Base-by-base conservation (phyloP, 2,329 filamentous ascomycete species). In the Eutypella sp. region DNA sequence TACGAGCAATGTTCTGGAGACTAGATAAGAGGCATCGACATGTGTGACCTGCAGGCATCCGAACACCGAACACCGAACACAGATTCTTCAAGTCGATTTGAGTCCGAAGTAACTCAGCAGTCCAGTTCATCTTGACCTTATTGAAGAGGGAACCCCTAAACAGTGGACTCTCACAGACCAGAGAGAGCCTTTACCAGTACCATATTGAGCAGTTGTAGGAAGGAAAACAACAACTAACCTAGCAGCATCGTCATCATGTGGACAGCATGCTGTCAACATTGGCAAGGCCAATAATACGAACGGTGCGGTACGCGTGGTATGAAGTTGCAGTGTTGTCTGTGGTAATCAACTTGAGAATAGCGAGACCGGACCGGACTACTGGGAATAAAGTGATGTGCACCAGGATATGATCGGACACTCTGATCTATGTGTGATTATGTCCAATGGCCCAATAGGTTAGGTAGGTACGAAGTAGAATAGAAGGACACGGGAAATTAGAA, bases 1-100 rank as follows among this genome's bases (percentile, higher is more conserved):
- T 13, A 34, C 31, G 31, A 47, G 41, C 47, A 46, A 53, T 59
- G 55, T 60, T 54, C 54, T 31, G 42, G 37, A 24, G 20, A 34
- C 39, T 29, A 16, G 44, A 29, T 7, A 22, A 40, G 50, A 45
- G 47, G 36, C 47, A 44, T 46, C 25, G 46, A 43, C 48, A 27
- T 41, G 47, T 25, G 13, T 40, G 42, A 50, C 48, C 40, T 47
- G 48, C 31, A 24, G 36, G 16, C 38, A 45, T 36, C 40, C 46
- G 29, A 36, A 42, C 27, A 45, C n/a, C n/a, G n/a, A n/a, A n/a
- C n/a, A n/a, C n/a, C n/a, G n/a, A n/a, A n/a, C n/a, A n/a, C n/a
- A n/a, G n/a, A n/a, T n/a, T n/a, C n/a, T n/a, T n/a, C n/a, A n/a
- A n/a, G n/a, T n/a, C n/a, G n/a, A n/a, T n/a, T n/a, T n/a, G n/a